Percentiles rank a stretch among this genome's conserved stretches.
These are phyloP conservation scores for Sporobolomyces roseus DNA, from an alignment of 768 basidiomycete genomes.

Conservation along the genomic window DNA sequence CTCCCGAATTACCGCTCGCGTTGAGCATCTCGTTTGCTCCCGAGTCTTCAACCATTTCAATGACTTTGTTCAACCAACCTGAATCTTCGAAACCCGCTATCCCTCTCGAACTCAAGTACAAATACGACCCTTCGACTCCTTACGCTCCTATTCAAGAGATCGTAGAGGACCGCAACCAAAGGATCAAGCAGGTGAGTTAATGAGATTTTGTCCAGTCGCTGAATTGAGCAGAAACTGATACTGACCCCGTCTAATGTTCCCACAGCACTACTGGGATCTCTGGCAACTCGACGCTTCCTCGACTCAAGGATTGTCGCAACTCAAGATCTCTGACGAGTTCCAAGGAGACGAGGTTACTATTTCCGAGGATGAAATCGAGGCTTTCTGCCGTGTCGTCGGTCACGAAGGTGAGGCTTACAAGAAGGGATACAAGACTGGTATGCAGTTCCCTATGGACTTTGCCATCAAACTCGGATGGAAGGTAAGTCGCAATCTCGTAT, in stretches of 20 bases:
- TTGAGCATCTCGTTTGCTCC: conserved; percentile 41
- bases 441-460: conserved; percentile 96
- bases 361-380: conserved; percentile 65
- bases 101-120: conserved; percentile 74
- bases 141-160: conserved; percentile 88
- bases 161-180: conserved; percentile 70
- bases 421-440: conserved; percentile 60
- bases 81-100: conserved; percentile 53
- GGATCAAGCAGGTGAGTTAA: conserved; percentile 61
- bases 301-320: conserved; percentile 62
- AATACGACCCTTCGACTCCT: conserved; percentile 80
- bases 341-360: conserved; percentile 80
- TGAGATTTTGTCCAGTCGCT: not conserved
- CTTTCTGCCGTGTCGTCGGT: conserved; percentile 87
- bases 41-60: conserved; percentile 37
- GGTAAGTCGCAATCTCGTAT: conserved; percentile 55
- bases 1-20: conserved; percentile 38
- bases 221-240: too few relatives aligned
- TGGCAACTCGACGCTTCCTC: conserved; percentile 80
- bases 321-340: conserved; percentile 76
- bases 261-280: conserved; percentile 88
- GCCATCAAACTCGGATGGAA: conserved; percentile 98
- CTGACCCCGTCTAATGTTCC: not conserved
- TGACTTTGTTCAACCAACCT: conserved; percentile 42
- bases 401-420: conserved; percentile 91